Conservation (phyloP, 2,329 filamentous ascomycete species). For the Epichloe sp. region DNA sequence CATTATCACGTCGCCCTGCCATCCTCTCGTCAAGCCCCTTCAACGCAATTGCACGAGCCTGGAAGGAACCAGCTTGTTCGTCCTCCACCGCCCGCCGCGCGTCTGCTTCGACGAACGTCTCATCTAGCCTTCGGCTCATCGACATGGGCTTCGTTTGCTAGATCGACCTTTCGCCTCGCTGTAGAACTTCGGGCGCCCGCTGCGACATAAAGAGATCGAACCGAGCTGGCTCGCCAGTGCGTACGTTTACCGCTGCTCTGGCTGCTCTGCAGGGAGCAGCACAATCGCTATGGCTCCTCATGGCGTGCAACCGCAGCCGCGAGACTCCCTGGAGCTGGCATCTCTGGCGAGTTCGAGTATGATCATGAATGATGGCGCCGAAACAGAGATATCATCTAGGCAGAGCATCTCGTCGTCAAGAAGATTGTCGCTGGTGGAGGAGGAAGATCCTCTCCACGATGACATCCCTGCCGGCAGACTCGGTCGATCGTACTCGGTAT, state of each 20-base stretch:
- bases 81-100: neutral
- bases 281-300: constrained; percentile 27
- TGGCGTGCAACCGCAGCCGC: constrained; percentile 34
- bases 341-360: constrained; percentile 76
- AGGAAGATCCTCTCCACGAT: constrained; percentile 61
- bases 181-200: no score
- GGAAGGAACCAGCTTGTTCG: neutral
- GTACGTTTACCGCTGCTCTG: neutral
- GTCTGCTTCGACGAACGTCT: neutral
- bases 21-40: neutral
- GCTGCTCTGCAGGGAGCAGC: neutral
- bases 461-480: constrained; percentile 36
- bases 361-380: constrained; percentile 34
- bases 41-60: neutral
- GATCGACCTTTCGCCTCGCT: neutral
- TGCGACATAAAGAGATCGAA: neutral
- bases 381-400: constrained; percentile 55
- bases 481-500: constrained; percentile 70
- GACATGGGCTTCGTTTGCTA: constrained; percentile 17
- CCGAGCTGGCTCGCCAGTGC: neutral
- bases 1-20: neutral
- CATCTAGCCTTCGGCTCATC: neutral
- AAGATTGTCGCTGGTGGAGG: constrained; percentile 67
- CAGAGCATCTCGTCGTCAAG: constrained; percentile 90
- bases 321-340: constrained; percentile 93